Percentiles rank a stretch among this genome's conserved stretches.
These are phyloP conservation scores for Gossypium rotundifolium DNA, from an alignment of 345 rosid genomes.

Conservation along the genomic window DNA sequence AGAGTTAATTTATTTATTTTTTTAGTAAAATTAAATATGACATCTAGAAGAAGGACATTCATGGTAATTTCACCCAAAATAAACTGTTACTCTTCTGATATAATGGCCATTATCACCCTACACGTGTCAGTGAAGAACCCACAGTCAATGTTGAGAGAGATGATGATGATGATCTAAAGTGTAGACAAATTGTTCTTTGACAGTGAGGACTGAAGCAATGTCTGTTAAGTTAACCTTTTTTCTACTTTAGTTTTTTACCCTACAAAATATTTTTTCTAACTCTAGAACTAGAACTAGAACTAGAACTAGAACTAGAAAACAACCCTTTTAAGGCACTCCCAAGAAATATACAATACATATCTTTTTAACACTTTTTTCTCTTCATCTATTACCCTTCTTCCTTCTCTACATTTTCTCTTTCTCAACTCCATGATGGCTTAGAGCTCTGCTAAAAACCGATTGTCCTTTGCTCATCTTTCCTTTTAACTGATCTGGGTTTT, in stretches of 20 bases:
- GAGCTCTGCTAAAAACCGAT: slow-evolving; percentile 6
- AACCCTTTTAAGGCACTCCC: neutral
- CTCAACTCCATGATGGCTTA: neutral
- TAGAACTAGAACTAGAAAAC: neutral
- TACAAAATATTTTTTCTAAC: neutral
- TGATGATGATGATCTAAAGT: neutral
- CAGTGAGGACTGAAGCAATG: neutral
- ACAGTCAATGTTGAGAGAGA: neutral
- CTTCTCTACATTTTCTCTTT: neutral
- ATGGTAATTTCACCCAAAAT: neutral
- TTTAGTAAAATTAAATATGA: too few species aligned
- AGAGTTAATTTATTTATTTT: too few species aligned
- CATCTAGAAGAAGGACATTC: too few species aligned
- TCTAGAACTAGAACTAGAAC: neutral
- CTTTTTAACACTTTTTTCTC: neutral
- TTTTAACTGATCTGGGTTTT: slow-evolving; percentile 23
- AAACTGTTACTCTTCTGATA: neutral
- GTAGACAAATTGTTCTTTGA: neutral
- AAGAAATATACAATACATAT: neutral
- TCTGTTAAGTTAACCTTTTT: neutral
- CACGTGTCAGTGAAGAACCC: slow-evolving; percentile 4
- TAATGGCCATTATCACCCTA: neutral
- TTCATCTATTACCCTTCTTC: neutral
- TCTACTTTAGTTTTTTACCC: slow-evolving; percentile 1
- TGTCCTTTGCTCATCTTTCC: neutral